A percentile compares a stretch with the other conserved stretches of the same genome.
phyloP scores from a whole-genome alignment of 352 stramenopile genomes.

The Lagenidium giganteum region DNA sequence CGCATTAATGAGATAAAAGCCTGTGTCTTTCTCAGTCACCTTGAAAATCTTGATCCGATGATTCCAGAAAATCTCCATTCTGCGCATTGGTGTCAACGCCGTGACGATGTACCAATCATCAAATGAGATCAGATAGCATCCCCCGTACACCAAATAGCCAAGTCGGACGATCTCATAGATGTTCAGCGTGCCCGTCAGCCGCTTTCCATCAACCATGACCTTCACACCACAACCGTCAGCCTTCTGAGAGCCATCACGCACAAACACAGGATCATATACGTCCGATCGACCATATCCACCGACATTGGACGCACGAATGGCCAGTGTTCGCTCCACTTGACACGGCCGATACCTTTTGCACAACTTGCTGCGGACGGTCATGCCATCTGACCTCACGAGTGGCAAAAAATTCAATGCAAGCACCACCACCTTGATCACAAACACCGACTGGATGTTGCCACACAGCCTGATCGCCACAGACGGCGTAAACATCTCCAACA shows the following conservation, averaged over 20 bases:
- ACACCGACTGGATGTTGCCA: slow-evolving; percentile 12
- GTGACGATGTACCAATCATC: slow-evolving; percentile 3
- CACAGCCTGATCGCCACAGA: slow-evolving; percentile 17
- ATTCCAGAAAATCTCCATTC: neutral
- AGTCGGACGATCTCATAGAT: slow-evolving; percentile 5
- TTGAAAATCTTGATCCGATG: neutral
- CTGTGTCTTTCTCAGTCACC: no score
- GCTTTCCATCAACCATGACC: no score
- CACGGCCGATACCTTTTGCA: slow-evolving; percentile 4
- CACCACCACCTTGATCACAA: slow-evolving; percentile 17
- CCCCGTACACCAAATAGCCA: neutral
- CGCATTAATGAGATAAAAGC: no score
- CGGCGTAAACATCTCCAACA: slow-evolving; percentile 14
- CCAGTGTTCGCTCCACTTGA: slow-evolving; percentile 1
- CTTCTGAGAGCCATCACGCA: no score
- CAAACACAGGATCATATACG: no score
- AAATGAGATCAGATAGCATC: neutral
- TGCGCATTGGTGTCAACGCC: neutral
- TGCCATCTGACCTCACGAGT: slow-evolving; percentile 1
- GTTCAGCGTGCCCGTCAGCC: neutral
- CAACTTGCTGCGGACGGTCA: neutral
- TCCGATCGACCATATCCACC: slow-evolving; percentile 11
- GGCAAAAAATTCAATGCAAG: slow-evolving; percentile 8
- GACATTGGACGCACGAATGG: slow-evolving; percentile 7
- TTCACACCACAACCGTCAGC: no score